phyloP scores from a whole-genome alignment of 306 rosid species.

The Luffa acutangula region DNA sequence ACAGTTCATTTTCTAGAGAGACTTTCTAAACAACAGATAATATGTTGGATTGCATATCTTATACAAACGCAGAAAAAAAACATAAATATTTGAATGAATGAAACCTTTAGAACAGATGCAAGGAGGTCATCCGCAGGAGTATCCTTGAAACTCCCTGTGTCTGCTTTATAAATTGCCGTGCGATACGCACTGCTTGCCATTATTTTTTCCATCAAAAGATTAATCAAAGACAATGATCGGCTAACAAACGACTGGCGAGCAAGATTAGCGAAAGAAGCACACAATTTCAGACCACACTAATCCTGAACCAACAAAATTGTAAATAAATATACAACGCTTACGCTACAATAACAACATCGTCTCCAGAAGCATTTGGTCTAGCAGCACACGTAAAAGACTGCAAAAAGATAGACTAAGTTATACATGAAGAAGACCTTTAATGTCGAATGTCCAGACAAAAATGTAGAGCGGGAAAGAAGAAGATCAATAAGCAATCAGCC shows the following conservation, averaged over 20 bases:
- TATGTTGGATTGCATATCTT: not conserved
- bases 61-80: not conserved
- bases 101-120: conserved; percentile 66
- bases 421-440: not conserved
- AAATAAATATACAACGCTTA: conserved; percentile 11
- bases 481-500: not conserved
- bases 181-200: conserved; percentile 51
- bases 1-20: not conserved
- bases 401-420: not conserved
- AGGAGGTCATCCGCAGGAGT: conserved; percentile 78
- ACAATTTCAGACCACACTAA: not conserved
- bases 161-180: conserved; percentile 78
- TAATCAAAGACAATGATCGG: not conserved
- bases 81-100: not conserved
- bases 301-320: not conserved
- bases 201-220: not conserved
- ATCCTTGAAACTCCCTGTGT: conserved; percentile 74
- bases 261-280: not conserved
- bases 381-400: conserved; percentile 61
- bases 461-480: not conserved
- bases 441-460: not conserved
- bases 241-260: not conserved
- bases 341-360: conserved; percentile 83
- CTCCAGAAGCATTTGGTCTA: conserved; percentile 37
- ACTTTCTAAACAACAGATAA: not conserved